Evolutionary conservation across 2,329 filamentous ascomycete species (phyloP).

Genomic region (Colletotrichum gigasporum): DNA sequence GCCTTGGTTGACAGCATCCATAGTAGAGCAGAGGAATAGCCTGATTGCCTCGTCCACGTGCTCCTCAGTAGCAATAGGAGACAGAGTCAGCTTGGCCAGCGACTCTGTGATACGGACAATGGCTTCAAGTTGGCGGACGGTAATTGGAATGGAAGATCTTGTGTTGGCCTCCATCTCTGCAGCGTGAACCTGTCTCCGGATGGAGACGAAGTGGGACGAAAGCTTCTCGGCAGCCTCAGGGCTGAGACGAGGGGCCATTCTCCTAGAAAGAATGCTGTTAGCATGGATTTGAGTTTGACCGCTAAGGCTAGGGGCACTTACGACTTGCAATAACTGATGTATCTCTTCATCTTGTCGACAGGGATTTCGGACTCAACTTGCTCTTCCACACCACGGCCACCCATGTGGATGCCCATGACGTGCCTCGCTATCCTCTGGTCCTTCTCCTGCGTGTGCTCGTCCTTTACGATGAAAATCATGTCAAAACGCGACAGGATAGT

Average conservation of each 20-base stretch:
- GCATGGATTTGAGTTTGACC: constrained; percentile 17
- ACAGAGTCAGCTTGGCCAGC: constrained; percentile 88
- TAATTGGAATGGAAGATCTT: constrained; percentile 95
- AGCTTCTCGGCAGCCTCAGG: constrained; percentile 94
- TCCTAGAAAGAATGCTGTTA: constrained; percentile 59
- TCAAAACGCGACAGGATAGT: constrained; percentile 98
- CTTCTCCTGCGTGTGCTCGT: constrained; percentile 88
- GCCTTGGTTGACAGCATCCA: constrained; percentile 96
- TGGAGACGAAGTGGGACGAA: constrained; percentile 96
- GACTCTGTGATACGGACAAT: constrained; percentile 98
- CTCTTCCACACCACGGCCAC: constrained; percentile 83
- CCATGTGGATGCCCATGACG: constrained; percentile 98
- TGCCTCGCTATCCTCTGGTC: constrained; percentile 96
- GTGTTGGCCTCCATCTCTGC: constrained; percentile 90
- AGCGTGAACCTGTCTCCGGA: constrained; percentile 91
- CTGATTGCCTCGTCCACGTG: constrained; percentile 98
- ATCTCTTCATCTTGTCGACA: constrained; percentile 96
- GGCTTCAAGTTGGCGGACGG: constrained; percentile 94
- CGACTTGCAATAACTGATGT: constrained; percentile 97
- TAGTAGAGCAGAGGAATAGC: constrained; percentile 93
- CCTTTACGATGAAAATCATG: constrained; percentile 99
- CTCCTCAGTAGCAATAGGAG: constrained; percentile 84
- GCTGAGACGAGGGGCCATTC: constrained; percentile 91
- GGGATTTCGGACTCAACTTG: constrained; percentile 87
- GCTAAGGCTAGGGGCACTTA: constrained; percentile 56